Evolutionary conservation across 768 basidiomycete species (phyloP), one percentile per base, ranked within the genome.

Genomic region (Xerocomellus amylosporus): DNA sequence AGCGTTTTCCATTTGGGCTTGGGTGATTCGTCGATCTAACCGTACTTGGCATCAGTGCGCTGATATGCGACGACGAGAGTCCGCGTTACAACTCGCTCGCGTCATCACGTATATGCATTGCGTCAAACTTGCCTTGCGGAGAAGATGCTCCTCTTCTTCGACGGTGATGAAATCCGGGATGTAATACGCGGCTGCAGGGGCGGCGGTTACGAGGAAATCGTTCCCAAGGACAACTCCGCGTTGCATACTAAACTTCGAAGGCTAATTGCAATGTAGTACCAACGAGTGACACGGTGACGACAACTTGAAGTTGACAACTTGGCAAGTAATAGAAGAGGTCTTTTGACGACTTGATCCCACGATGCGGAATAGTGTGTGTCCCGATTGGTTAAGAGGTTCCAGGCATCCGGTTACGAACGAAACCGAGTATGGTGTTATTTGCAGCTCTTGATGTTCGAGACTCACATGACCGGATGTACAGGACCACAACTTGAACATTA

Each of bases 1-100:
- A 73, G 82, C 13, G 77, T 80, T 68, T 86, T 93, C 93, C 93
- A 95, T 66, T 82, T 88, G 26, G 82, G 85, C 61, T 82, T 83
- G n/a, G 92, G 87, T 2, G 85, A 81, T 60, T 89, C 89, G 38
- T 72, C 65, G 56, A 95, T 90, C 93, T 95, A 55, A 51, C 39
- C 33, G n/a, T n/a, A 12, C 17, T 58, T 37, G 64, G 54, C 41
- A 44, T 66, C 49, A 65, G 56, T 47, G 54, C 26, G 50, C 54
- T 42, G 49, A 51, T 50, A 44, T 17, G 44, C 28, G 44, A 41
- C 28, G 44, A 41, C 19, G 41, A 51, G 40, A 34, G 42, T 31
- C 26, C 26, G 40, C 19, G 19, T 37, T 36, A 42, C 36, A 49
- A 46, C 37, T 48, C 26, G 10, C 45, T 20, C 40, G 48, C 33